Percentiles rank a stretch among this genome's conserved stretches.
phyloP scores from a whole-genome alignment of 108 stramenopile genomes.

The Cyclotella baltica region DNA sequence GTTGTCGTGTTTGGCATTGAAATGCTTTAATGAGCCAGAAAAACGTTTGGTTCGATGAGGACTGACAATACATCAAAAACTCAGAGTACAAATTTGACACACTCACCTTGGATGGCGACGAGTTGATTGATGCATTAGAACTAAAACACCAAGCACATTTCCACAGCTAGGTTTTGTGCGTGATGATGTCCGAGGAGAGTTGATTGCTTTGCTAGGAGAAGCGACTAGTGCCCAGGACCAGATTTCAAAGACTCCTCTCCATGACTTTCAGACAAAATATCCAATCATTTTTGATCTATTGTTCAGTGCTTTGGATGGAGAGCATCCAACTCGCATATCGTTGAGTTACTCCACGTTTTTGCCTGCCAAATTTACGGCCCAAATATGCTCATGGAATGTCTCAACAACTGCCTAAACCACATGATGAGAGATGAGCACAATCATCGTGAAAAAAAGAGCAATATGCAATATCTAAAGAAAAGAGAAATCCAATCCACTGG shows the following conservation, averaged over 20 bases:
- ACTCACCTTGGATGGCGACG: not conserved
- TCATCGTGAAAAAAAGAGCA: too few relatives aligned
- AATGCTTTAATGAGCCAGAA: not conserved
- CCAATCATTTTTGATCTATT: conserved; percentile 14
- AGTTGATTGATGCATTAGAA: not conserved
- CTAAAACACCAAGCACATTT: not conserved
- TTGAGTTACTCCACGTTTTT: conserved; percentile 12
- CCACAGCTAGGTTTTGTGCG: not conserved
- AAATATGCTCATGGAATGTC: conserved; percentile 1
- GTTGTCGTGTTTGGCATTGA: not conserved
- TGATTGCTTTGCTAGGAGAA: not conserved
- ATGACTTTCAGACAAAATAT: not conserved
- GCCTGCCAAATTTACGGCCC: not conserved
- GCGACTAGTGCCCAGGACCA: not conserved
- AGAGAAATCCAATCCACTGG: too few relatives aligned
- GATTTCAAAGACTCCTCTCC: not conserved
- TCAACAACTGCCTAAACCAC: not conserved
- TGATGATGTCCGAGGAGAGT: not conserved
- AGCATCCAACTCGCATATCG: conserved; percentile 11
- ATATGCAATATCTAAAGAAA: too few relatives aligned
- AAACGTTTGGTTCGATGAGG: not conserved
- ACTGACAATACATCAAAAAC: not conserved
- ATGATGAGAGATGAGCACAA: conserved; percentile 4
- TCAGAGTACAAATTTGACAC: not conserved
- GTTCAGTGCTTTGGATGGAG: not conserved